Conservation (phyloP, 176 grass and related monocot genomes). For the Luzula sylvatica region DNA sequence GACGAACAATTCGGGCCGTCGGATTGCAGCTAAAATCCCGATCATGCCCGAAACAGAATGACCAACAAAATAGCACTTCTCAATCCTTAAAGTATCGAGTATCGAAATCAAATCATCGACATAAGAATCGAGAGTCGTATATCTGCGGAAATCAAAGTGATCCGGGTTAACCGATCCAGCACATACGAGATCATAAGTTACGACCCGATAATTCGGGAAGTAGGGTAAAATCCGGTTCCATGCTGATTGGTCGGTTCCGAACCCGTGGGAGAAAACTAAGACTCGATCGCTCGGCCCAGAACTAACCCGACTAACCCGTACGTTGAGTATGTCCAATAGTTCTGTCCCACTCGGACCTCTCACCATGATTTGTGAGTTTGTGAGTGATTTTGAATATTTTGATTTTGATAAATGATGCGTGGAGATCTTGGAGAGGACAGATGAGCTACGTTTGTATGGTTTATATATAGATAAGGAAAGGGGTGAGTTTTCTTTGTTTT, state of each 20-base stretch:
- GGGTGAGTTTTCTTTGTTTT: no score
- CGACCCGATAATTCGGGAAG: slow-evolving; percentile 68
- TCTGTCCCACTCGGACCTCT: slow-evolving; percentile 43
- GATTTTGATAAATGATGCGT: no score
- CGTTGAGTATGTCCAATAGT: slow-evolving; percentile 96
- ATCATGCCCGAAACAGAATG: slow-evolving; percentile 99
- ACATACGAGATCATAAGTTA: slow-evolving; percentile 93
- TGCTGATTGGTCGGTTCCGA: slow-evolving; percentile 91
- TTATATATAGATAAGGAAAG: no score
- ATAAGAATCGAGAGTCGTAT: slow-evolving; percentile 73
- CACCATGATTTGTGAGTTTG: slow-evolving; percentile 4
- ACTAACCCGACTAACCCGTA: slow-evolving; percentile 36
- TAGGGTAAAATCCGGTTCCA: slow-evolving; percentile 93
- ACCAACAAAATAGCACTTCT: slow-evolving; percentile 73
- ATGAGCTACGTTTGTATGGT: no score
- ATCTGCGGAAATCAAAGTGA: slow-evolving; percentile 90
- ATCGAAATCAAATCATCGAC: slow-evolving; percentile 85
- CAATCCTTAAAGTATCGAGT: slow-evolving; percentile 57
- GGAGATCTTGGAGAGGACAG: no score
- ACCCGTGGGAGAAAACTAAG: slow-evolving; percentile 84
- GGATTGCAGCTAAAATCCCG: slow-evolving; percentile 80
- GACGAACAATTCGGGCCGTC: slow-evolving; percentile 72
- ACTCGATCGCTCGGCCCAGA: slow-evolving; percentile 62
- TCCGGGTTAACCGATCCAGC: slow-evolving; percentile 91
- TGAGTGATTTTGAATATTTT: no score